Conservation (phyloP, 352 stramenopile genomes). For the Pythium volutum region DNA sequence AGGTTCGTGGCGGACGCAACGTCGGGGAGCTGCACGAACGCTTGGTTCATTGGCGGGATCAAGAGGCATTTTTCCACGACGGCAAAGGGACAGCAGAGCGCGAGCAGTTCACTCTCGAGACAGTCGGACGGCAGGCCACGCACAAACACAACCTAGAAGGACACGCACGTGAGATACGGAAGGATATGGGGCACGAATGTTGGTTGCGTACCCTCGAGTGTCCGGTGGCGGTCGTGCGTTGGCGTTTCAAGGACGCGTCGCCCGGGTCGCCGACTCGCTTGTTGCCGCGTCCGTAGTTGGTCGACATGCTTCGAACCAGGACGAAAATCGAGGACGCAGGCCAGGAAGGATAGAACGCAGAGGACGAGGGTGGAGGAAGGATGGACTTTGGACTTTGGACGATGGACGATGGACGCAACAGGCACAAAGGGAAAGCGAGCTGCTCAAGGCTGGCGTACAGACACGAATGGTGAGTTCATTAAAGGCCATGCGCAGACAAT, state of each 20-base stretch:
- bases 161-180: background rate
- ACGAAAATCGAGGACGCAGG: background rate
- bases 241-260: constrained; percentile 18
- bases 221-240: background rate
- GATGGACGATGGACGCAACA: background rate
- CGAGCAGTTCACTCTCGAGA: constrained; percentile 79
- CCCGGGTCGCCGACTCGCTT: constrained; percentile 8
- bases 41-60: constrained; percentile 71
- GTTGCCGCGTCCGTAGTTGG: constrained; percentile 2
- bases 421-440: background rate
- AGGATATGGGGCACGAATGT: background rate
- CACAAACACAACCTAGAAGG: constrained; percentile 71
- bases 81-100: constrained; percentile 76
- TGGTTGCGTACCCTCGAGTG: constrained; percentile 19
- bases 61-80: constrained; percentile 78
- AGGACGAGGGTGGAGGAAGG: background rate
- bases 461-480: background rate
- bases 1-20: constrained; percentile 60
- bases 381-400: background rate
- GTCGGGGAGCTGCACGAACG: constrained; percentile 79
- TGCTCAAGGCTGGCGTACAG: background rate
- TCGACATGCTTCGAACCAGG: constrained; percentile 12
- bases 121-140: constrained; percentile 69
- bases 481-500: background rate
- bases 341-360: background rate